phyloP scores from a whole-genome alignment of 2,329 filamentous ascomycete genomes.

The Aspergillus tanneri region DNA sequence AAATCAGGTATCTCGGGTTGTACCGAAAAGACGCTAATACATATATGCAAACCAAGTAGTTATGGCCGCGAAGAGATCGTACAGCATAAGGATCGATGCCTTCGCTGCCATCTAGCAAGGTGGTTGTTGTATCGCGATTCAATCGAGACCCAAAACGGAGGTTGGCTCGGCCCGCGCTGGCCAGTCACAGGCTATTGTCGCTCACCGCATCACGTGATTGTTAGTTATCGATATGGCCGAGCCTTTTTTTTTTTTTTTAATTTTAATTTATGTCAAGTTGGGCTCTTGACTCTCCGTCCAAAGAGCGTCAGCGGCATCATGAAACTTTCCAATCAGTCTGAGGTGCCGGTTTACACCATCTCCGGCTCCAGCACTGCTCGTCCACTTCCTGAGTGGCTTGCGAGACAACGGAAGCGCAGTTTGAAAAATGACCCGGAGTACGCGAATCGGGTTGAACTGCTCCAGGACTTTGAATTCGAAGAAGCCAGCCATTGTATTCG shows the following conservation, averaged over 20 bases:
- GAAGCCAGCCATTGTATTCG: slow-evolving; percentile 89
- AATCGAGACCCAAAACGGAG: slow-evolving; percentile 30
- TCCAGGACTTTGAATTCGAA: slow-evolving; percentile 98
- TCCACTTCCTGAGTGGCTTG: slow-evolving; percentile 92
- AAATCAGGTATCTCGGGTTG: not conserved
- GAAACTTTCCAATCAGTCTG: slow-evolving; percentile 64
- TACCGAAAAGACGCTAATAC: slow-evolving; percentile 3
- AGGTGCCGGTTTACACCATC: slow-evolving; percentile 90
- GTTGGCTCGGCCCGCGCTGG: slow-evolving; percentile 31
- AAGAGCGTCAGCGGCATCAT: slow-evolving; percentile 31
- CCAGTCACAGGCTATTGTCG: slow-evolving; percentile 31
- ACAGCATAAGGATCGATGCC: too few relatives aligned
- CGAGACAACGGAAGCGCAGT: slow-evolving; percentile 81
- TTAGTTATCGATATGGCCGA: slow-evolving; percentile 27
- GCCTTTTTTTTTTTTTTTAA: slow-evolving; percentile 30
- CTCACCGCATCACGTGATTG: slow-evolving; percentile 30
- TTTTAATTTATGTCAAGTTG: slow-evolving; percentile 15
- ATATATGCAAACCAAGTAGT: slow-evolving; percentile 1
- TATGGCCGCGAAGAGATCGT: slow-evolving; percentile 5
- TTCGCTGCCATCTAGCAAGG: too few relatives aligned
- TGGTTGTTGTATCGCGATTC: slow-evolving; percentile 4
- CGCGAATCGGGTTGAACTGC: slow-evolving; percentile 85
- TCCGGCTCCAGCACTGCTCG: slow-evolving; percentile 85
- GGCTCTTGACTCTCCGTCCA: slow-evolving; percentile 10
- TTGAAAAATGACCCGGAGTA: slow-evolving; percentile 91